These are phyloP conservation scores for Diutina siamensis DNA, from an alignment of 1,139 yeast genomes.

Conservation along the genomic window DNA sequence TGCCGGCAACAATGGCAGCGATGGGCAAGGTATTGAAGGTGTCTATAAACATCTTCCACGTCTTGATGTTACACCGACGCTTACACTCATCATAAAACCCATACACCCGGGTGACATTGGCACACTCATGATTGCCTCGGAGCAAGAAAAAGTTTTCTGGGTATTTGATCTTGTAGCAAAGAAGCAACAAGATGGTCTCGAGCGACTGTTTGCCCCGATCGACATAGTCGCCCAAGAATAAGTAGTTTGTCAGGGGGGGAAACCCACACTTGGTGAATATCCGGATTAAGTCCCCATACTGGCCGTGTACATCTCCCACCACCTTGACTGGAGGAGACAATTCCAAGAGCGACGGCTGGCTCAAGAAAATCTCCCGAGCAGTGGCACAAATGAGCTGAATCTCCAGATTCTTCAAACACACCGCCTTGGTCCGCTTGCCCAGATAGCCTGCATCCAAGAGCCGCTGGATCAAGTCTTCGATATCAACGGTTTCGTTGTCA, in stretches of 20 bases:
- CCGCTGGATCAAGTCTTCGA: slow-evolving; percentile 83
- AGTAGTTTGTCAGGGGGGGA: slow-evolving; percentile 91
- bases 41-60: slow-evolving; percentile 89
- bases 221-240: slow-evolving; percentile 92
- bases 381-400: slow-evolving; percentile 76
- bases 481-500: slow-evolving; percentile 36
- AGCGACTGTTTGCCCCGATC: slow-evolving; percentile 97
- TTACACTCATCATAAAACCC: slow-evolving; percentile 97
- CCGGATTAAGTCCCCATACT: slow-evolving; percentile 81
- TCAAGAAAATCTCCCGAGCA: slow-evolving; percentile 77
- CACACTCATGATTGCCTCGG: slow-evolving; percentile 97
- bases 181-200: slow-evolving; percentile 83
- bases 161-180: slow-evolving; percentile 93
- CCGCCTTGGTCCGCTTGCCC: slow-evolving; percentile 82
- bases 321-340: slow-evolving; percentile 92
- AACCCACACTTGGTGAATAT: slow-evolving; percentile 93
- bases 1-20: slow-evolving; percentile 92
- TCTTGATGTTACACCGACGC: slow-evolving; percentile 91
- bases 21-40: slow-evolving; percentile 90
- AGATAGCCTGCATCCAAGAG: slow-evolving; percentile 90
- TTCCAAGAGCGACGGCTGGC: slow-evolving; percentile 84
- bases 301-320: slow-evolving; percentile 97
- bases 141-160: slow-evolving; percentile 93
- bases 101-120: slow-evolving; percentile 91
- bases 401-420: slow-evolving; percentile 80